Evolutionary conservation across 305 asterid genomes (phyloP).

Genomic region (Andrographis paniculata): DNA sequence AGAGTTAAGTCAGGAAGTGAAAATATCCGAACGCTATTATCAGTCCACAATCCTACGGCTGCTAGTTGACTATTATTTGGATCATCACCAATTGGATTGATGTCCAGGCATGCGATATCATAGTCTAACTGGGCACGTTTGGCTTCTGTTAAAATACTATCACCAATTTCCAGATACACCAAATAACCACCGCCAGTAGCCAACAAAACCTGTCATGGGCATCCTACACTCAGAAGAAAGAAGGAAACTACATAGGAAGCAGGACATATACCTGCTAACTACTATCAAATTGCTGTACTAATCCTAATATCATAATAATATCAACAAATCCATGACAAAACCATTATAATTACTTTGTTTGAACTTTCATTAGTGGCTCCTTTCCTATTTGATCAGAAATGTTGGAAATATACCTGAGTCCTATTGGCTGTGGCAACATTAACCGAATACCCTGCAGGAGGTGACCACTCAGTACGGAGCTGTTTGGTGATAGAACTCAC

Average conservation of each 20-base stretch:
- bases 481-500: conserved; percentile 62
- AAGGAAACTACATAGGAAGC: conserved; percentile 6
- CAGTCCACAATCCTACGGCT: conserved; percentile 77
- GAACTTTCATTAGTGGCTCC: too few species aligned
- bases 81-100: conserved; percentile 64
- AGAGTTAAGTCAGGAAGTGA: conserved; percentile 73
- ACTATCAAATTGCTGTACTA: too few species aligned
- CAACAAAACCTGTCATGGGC: conserved; percentile 43
- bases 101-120: conserved; percentile 74
- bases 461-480: conserved; percentile 55
- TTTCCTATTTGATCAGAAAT: too few species aligned
- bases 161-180: conserved; percentile 72
- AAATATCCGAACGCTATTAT: conserved; percentile 58
- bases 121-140: conserved; percentile 54
- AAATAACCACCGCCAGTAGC: conserved; percentile 81
- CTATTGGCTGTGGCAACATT: conserved; percentile 84
- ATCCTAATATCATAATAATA: too few species aligned
- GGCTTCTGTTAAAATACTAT: conserved; percentile 49
- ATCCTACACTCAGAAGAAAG: background rate
- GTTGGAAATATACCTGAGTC: conserved; percentile 59
- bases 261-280: too few species aligned
- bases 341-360: too few species aligned
- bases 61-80: conserved; percentile 59
- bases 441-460: conserved; percentile 57
- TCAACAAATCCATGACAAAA: too few species aligned